Percentiles rank a stretch among this genome's conserved stretches.
These are phyloP conservation scores for Nectriaceae sp. DNA, from an alignment of 2,329 filamentous ascomycete genomes.

Conservation along the genomic window DNA sequence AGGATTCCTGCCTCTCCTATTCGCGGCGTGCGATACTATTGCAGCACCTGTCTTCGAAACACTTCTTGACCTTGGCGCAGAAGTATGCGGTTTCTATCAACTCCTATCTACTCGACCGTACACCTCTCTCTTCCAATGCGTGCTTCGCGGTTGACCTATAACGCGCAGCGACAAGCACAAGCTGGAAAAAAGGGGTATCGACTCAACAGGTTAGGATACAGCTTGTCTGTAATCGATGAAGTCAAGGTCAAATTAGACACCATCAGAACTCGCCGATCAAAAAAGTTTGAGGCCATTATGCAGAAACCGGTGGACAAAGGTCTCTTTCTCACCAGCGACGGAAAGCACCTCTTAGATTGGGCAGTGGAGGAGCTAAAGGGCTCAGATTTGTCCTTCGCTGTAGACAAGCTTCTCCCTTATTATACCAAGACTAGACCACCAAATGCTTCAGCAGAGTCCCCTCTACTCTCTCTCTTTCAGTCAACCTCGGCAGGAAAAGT, in stretches of 20 bases:
- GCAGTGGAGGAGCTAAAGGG: constrained; percentile 1
- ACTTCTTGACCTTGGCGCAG: not conserved
- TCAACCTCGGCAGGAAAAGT: too few relatives aligned
- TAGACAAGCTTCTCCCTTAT: not conserved
- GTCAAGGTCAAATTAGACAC: not conserved
- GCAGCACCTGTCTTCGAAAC: not conserved
- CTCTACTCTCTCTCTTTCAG: too few relatives aligned
- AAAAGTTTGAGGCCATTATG: not conserved
- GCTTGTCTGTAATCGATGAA: not conserved
- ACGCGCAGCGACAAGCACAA: not conserved
- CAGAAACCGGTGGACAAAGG: not conserved
- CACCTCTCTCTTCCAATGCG: constrained; percentile 6
- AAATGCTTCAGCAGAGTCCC: too few relatives aligned
- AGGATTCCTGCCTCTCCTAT: constrained; percentile 10
- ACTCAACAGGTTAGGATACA: not conserved
- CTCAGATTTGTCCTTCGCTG: constrained; percentile 1
- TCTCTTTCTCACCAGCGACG: not conserved
- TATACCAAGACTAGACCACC: not conserved
- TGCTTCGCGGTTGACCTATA: constrained; percentile 3
- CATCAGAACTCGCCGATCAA: not conserved
- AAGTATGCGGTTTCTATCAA: not conserved
- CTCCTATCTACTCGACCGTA: not conserved
- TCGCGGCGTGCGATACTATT: constrained; percentile 7
- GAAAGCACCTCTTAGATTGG: constrained; percentile 6
- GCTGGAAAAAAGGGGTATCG: not conserved